These are phyloP conservation scores for Jackrogersella multiformis DNA, from an alignment of 495 filamentous ascomycete genomes.

Conservation along the genomic window DNA sequence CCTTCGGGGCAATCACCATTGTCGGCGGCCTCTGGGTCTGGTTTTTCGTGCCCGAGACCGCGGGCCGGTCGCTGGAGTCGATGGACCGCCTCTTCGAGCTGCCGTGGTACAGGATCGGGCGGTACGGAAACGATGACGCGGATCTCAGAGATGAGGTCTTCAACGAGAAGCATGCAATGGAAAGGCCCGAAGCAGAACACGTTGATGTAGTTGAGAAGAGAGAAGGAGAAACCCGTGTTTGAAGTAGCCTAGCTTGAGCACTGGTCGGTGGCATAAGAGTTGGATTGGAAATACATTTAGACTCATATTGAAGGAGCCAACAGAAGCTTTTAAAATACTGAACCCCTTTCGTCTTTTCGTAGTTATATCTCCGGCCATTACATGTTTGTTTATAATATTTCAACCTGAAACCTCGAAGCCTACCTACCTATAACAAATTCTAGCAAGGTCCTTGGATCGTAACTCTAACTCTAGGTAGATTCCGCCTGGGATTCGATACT, in stretches of 20 bases:
- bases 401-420: too few relatives aligned
- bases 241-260: background rate
- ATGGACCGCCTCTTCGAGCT: constrained; percentile 76
- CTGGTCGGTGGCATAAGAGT: background rate
- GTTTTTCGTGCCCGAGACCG: constrained; percentile 74
- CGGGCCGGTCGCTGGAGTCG: constrained; percentile 66
- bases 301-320: background rate
- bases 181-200: constrained; percentile 19
- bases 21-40: constrained; percentile 66
- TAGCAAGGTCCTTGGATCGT: too few relatives aligned
- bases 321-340: background rate
- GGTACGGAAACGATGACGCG: constrained; percentile 66
- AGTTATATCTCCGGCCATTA: too few relatives aligned
- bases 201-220: constrained; percentile 28
- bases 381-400: too few relatives aligned
- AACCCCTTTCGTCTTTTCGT: background rate
- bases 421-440: too few relatives aligned
- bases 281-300: background rate
- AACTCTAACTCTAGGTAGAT: too few relatives aligned
- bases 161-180: constrained; percentile 42
- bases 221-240: constrained; percentile 10
- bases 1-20: constrained; percentile 69
- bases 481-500: background rate
- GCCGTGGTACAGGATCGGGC: constrained; percentile 72
- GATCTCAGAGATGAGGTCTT: constrained; percentile 55